phyloP scores from a whole-genome alignment of 768 basidiomycete genomes.

The Jaapia argillacea region DNA sequence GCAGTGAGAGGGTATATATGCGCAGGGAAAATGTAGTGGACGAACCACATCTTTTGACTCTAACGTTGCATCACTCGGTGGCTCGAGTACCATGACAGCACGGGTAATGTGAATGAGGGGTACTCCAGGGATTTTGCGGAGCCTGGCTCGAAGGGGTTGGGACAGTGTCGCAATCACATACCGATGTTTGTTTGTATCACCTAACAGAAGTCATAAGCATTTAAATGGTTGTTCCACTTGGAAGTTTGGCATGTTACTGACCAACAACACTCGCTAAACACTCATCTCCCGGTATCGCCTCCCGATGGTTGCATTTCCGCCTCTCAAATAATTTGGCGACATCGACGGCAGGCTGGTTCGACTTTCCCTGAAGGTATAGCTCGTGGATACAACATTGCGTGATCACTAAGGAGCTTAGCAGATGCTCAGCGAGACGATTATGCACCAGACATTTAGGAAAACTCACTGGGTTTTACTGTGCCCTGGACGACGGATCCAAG shows the following conservation, averaged over 20 bases:
- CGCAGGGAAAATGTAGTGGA: constrained; percentile 2
- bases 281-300: constrained; percentile 76
- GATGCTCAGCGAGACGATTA: constrained; percentile 14
- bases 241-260: too few relatives aligned
- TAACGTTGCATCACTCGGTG: constrained; percentile 73
- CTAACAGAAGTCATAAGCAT: constrained; percentile 35
- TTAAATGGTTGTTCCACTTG: too few relatives aligned
- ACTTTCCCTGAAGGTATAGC: constrained; percentile 75
- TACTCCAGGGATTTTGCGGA: constrained; percentile 72
- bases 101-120: constrained; percentile 90
- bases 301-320: constrained; percentile 89
- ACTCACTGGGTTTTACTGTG: constrained; percentile 84
- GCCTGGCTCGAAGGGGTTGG: constrained; percentile 50
- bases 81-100: constrained; percentile 88
- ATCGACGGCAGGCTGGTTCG: constrained; percentile 69
- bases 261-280: constrained; percentile 80
- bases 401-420: constrained; percentile 74
- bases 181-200: constrained; percentile 81
- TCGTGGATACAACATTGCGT: constrained; percentile 96
- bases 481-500: constrained; percentile 75
- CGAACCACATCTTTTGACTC: constrained; percentile 52
- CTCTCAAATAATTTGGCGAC: constrained; percentile 91
- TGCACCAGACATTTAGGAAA: background rate
- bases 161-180: constrained; percentile 88
- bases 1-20: background rate